Conservation (phyloP, 2,329 filamentous ascomycete species). For the Penicillium carneum region DNA sequence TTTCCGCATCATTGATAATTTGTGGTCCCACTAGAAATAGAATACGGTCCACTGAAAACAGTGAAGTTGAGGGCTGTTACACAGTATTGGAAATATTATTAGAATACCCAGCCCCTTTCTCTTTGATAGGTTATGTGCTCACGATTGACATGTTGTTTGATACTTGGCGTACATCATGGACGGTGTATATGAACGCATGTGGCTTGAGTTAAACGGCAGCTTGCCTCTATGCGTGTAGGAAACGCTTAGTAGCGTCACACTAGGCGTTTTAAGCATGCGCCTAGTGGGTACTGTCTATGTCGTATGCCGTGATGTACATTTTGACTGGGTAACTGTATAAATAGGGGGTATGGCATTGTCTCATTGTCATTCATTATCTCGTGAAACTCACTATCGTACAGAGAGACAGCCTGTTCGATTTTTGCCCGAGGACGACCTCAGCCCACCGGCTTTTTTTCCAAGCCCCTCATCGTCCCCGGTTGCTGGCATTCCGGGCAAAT, state of each 20-base stretch:
- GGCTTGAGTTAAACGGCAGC: not conserved
- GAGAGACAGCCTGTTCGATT: not conserved
- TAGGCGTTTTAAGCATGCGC: constrained; percentile 16
- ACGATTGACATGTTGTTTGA: not conserved
- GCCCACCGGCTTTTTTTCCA: not conserved
- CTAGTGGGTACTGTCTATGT: not conserved
- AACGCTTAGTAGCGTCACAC: not conserved
- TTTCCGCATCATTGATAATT: not conserved
- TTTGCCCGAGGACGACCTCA: not conserved
- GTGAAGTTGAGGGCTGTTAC: not conserved
- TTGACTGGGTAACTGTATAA: not conserved
- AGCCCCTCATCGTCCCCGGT: constrained; percentile 19
- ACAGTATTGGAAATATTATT: not conserved
- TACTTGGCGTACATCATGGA: constrained; percentile 10
- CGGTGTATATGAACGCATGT: not conserved
- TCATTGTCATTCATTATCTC: constrained; percentile 11
- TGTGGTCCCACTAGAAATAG: constrained; percentile 11
- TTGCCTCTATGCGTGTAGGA: not conserved
- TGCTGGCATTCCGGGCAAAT: constrained; percentile 45
- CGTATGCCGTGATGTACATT: not conserved
- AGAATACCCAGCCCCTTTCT: constrained; percentile 2
- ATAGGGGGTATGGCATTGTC: constrained; percentile 4
- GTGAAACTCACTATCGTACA: constrained; percentile 15
- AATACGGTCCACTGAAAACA: not conserved
- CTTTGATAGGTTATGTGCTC: not conserved